Conservation (phyloP, 345 rosid genomes). For the Moringa oleifera region DNA sequence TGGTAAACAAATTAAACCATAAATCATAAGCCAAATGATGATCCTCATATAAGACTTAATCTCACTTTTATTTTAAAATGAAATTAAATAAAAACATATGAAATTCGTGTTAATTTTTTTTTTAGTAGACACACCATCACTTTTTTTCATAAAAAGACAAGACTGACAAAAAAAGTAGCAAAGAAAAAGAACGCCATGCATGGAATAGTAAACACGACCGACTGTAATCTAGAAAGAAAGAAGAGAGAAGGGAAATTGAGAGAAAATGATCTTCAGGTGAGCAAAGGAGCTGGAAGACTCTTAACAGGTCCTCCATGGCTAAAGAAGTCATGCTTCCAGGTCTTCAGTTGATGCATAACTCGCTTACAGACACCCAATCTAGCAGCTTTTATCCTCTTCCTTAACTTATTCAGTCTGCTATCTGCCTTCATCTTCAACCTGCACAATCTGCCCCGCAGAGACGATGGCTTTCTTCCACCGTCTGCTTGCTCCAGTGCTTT, state of each 20-base stretch:
- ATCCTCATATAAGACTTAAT: too few species aligned
- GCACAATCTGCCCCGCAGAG: conserved; percentile 39
- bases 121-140: too few species aligned
- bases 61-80: too few species aligned
- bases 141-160: too few species aligned
- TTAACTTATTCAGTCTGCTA: conserved; percentile 46
- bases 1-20: too few species aligned
- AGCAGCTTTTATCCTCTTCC: conserved; percentile 37
- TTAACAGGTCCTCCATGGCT: conserved; percentile 23
- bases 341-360: conserved; percentile 23
- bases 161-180: too few species aligned
- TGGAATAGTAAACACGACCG: too few species aligned
- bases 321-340: conserved; percentile 37
- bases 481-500: conserved; percentile 53
- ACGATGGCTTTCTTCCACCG: conserved; percentile 36
- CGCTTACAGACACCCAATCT: conserved; percentile 22
- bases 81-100: too few species aligned
- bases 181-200: too few species aligned
- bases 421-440: conserved; percentile 59
- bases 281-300: conserved; percentile 31
- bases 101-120: too few species aligned
- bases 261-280: conserved; percentile 21
- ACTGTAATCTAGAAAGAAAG: too few species aligned
- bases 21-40: too few species aligned
- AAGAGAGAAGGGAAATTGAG: not conserved